Evolutionary conservation across 2,329 filamentous ascomycete genomes (phyloP).

Genomic region (Clarireedia sp.): DNA sequence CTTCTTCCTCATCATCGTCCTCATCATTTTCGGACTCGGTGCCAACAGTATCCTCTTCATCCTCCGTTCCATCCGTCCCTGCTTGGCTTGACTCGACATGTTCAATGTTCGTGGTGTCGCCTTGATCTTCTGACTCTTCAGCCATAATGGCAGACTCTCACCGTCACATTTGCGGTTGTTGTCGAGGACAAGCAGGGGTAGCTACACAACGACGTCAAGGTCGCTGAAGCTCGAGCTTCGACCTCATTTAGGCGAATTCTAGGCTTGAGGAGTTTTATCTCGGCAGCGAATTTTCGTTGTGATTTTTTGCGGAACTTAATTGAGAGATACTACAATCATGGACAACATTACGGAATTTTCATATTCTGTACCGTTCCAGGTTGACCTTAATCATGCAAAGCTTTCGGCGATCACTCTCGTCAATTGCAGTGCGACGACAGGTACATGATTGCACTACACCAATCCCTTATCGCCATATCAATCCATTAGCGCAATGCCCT

Average conservation of each 20-base stretch:
- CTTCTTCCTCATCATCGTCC: conserved; percentile 52
- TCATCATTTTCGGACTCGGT: conserved; percentile 37
- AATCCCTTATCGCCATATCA: conserved; percentile 5
- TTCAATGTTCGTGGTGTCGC: conserved; percentile 21
- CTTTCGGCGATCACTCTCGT: conserved; percentile 18
- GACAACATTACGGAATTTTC: background rate
- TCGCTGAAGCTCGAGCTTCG: conserved; percentile 17
- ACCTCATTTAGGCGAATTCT: conserved; percentile 7
- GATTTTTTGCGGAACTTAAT: background rate
- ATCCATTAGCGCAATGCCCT: conserved; percentile 37
- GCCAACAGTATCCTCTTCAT: conserved; percentile 25
- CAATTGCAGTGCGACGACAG: conserved; percentile 12
- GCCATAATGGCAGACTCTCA: conserved; percentile 27
- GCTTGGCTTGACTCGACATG: conserved; percentile 17
- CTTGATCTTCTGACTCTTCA: conserved; percentile 24
- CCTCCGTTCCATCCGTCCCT: conserved; percentile 17
- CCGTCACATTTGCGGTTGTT: conserved; percentile 27
- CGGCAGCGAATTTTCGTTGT: conserved; percentile 5
- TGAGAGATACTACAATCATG: background rate
- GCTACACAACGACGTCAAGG: conserved; percentile 20
- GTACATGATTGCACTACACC: conserved; percentile 14
- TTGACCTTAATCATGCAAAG: conserved; percentile 17
- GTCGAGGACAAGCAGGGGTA: conserved; percentile 14
- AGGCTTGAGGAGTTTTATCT: conserved; percentile 2
- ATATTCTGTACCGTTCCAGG: background rate